Evolutionary conservation across 352 stramenopile species (phyloP), one percentile per base, ranked within the genome.

Genomic region (Phytophthora macrochlamydospora): DNA sequence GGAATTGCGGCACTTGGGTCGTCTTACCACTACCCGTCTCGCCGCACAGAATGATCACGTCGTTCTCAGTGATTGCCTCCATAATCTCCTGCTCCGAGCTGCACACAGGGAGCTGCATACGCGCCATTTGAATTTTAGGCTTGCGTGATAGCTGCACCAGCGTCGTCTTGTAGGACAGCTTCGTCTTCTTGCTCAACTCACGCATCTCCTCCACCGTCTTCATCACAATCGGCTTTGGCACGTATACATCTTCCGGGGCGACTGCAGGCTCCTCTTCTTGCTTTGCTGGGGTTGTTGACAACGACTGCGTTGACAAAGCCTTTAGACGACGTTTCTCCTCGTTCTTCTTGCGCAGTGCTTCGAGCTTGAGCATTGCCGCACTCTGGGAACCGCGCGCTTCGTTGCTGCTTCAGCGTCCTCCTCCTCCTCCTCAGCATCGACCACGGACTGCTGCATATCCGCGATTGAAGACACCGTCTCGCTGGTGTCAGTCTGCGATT

Each of bases 11-110:
- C 58, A 99, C 90, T 55, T 99, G 97, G 3, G 97, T 99, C 7
- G 90, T 98, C 76, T 99, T 99, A 51, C 98, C 98, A 80, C 85
- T 98, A 29, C 98, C 98, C 7, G 98, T 99, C 62, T 99, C 98
- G 69, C 95, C 97, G 69, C 97, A 99, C 6, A 99, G 59, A 51
- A 99, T 98, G 13, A 99, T 89, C n/a, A 99, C 97, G 70, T 98
- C 93, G 64, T 99, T 93, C 1, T 94, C 75, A 11, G 79, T 79
- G 56, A 99, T 97, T 0, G 96, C 85, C 69, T 99, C 98, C 80
- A 99, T 98, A 62, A 99, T 99, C 81, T 99, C 98, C 78, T 99
- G 98, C 75, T 99, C 98, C 65, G 98, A 99, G 30, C 83, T 92
- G 66, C 95, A 99, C 37, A 99, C 97, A 2, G 98, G 98, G 33